These are phyloP conservation scores for Vitis cinerea DNA, from an alignment of 164 flowering plant genomes.

Conservation along the genomic window DNA sequence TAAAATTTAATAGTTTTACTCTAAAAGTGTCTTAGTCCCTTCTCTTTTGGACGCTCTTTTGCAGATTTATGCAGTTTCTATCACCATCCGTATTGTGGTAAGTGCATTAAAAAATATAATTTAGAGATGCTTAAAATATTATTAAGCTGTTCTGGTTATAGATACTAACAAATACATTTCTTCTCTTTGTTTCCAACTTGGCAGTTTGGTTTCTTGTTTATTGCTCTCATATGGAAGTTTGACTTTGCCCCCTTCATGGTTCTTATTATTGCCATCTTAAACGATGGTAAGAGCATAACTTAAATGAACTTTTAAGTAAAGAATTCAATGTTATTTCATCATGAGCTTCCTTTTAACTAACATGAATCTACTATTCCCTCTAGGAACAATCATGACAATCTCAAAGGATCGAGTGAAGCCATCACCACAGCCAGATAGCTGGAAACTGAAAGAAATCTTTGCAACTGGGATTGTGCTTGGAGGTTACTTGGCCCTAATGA, in stretches of 20 bases:
- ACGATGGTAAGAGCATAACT: constrained; percentile 37
- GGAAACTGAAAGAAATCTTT: constrained; percentile 54
- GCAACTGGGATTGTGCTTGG: constrained; percentile 58
- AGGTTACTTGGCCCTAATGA: constrained; percentile 52
- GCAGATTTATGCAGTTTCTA: constrained; percentile 56
- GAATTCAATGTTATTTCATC: background rate
- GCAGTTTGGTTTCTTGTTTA: constrained; percentile 54
- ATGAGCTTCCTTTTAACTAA: background rate
- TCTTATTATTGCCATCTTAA: constrained; percentile 48
- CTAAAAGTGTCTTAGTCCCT: background rate
- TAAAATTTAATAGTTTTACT: background rate
- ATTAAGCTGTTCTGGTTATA: background rate
- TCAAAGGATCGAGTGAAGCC: constrained; percentile 59
- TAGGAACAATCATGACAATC: constrained; percentile 60
- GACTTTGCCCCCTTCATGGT: constrained; percentile 61
- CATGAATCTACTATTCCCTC: constrained; percentile 1
- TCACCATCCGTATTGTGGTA: constrained; percentile 58
- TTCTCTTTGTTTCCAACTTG: background rate
- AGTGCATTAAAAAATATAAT: constrained; percentile 6
- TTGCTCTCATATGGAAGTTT: constrained; percentile 53
- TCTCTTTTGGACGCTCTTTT: constrained; percentile 1
- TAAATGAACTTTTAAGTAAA: background rate
- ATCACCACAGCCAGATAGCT: constrained; percentile 59
- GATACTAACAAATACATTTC: background rate
- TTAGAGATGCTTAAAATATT: too few species aligned